Evolutionary conservation across 2,329 filamentous ascomycete genomes (phyloP), one percentile per base, ranked within the genome.

Genomic region (Neonectria punicea): DNA sequence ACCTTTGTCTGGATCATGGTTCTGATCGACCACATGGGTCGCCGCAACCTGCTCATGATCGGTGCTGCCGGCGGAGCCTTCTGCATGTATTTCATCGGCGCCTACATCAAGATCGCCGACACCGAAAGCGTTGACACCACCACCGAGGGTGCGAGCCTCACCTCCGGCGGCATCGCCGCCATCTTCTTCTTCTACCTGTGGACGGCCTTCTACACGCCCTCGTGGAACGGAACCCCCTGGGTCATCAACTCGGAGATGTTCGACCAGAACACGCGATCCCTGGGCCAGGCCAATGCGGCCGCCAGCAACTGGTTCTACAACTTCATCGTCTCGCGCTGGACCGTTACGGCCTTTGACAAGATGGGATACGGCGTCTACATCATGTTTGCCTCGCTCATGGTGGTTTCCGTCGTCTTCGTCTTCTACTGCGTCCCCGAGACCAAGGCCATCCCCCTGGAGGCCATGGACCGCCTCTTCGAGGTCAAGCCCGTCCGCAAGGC

Each of bases 161-260:
- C 72, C 0, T 64, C 75, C 0, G 89, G 91, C 2, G 90, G 89
- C 20, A 90, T 90, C 65, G 83, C 87, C 6, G 91, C 91, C 65
- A 87, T 91, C 3, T 90, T 91, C 79, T 84, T 88, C 77, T 89
- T 89, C 80, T 89, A 92, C 79, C 69, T 78, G 7, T 76, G 75
- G 70, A 76, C 73, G 3, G 87, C 85, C 0, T 89, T 90, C 77
- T 94, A 93, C 80, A 92, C 89, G 0, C 90, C 87, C 0, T 86
- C 87, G 0, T 92, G 90, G 90, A 92, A 92, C 74, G 90, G 90
- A 2, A 92, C 89, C 0, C 91, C 91, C 0, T 94, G 92, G 92
- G 90, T 94, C 22, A 80, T 92, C 74, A 92, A 92, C 81, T 85
- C 85, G 0, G 91, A 94, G 77, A 93, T 94, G 83, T 93, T 93